Evolutionary conservation across 192 early-diverging fungal genomes (phyloP), one percentile per base, ranked within the genome.

Genomic region (Gryganskiella cystojenkinii): DNA sequence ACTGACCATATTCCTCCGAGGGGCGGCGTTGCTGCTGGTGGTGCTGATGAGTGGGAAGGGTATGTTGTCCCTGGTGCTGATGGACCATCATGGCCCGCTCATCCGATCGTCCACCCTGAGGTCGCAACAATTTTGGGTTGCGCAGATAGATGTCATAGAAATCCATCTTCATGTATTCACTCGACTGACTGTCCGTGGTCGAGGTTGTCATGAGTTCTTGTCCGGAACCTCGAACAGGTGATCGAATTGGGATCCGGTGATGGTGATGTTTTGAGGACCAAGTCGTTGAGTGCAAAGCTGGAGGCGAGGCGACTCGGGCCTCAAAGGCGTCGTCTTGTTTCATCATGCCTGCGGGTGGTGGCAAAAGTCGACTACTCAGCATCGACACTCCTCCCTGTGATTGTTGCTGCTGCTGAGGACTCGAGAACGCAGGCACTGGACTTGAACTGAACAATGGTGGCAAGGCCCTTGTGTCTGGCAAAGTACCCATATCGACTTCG

Each of bases 81-180:
- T 62, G 60, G 43, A 31, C 46, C 6, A 28, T 45, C 19, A 37
- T 44, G 22, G 44, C 55, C 53, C 56, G 20, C 43, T 66, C 72
- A 17, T 76, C 72, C 14, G 44, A 37, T 8, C 65, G 64, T 3
- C 72, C 72, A 3, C 72, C 72, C 17, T 76, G 44, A 13, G 72
- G 72, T 31, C 72, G 64, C 1, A 76, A 46, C 0, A 76, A 53
- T 37, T 55, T 60, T n/a, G 72, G 72, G 40, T 66, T 70, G 28
- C 61, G 50, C 3, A 56, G 65, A 46, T 67, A 76, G 28, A 76
- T 67, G 54, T 60, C 53, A 30, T 67, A 76, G 27, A 54, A 76
- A 27, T 76, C 60, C 72, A 76, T 67, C 34, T 76, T 76, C 46
- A 76, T 34, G 30, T 50, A 67, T 11, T 49, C 61, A 50, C 71